Percentiles rank a stretch among this genome's conserved stretches.
These are phyloP conservation scores for Cryptococcus sp. DNA, from an alignment of 1,284 basidiomycete genomes.

Conservation along the genomic window DNA sequence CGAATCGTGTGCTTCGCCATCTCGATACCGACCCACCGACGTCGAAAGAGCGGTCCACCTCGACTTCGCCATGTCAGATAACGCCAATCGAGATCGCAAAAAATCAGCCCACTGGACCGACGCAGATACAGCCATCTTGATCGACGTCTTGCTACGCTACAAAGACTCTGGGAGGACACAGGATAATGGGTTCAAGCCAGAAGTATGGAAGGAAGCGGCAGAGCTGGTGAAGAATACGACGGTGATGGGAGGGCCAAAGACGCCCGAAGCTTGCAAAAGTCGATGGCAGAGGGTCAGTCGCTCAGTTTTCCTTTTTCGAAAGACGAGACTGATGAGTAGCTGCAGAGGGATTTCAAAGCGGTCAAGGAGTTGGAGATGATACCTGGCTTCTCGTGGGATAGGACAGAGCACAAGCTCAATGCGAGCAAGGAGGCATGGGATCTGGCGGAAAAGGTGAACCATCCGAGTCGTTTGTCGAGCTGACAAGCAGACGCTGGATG, in stretches of 20 bases:
- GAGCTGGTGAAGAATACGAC: constrained; percentile 19
- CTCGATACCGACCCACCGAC: too few relatives aligned
- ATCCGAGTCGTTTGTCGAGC: neutral
- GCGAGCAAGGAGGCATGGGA: constrained; percentile 31
- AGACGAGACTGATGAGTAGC: constrained; percentile 7
- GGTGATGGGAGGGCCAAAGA: constrained; percentile 39
- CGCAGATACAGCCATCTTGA: constrained; percentile 29
- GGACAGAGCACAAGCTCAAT: constrained; percentile 17
- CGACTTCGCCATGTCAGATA: constrained; percentile 15
- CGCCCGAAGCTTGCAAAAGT: constrained; percentile 40
- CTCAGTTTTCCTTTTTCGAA: neutral
- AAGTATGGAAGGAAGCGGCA: constrained; percentile 38
- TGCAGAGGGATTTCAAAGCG: constrained; percentile 39
- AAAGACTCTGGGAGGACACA: constrained; percentile 32
- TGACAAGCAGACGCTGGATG: constrained; percentile 12
- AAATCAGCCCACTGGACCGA: constrained; percentile 41
- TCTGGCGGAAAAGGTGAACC: constrained; percentile 24
- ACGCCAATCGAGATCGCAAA: constrained; percentile 29
- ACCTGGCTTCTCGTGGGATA: constrained; percentile 32
- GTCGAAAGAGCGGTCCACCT: too few relatives aligned
- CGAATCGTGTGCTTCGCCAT: too few relatives aligned
- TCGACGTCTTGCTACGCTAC: constrained; percentile 26
- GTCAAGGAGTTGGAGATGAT: constrained; percentile 29
- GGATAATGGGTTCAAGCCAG: constrained; percentile 41
- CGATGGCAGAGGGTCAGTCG: constrained; percentile 36